Conservation (phyloP, 805 yeast genomes). For the Kuraishia ogatae region DNA sequence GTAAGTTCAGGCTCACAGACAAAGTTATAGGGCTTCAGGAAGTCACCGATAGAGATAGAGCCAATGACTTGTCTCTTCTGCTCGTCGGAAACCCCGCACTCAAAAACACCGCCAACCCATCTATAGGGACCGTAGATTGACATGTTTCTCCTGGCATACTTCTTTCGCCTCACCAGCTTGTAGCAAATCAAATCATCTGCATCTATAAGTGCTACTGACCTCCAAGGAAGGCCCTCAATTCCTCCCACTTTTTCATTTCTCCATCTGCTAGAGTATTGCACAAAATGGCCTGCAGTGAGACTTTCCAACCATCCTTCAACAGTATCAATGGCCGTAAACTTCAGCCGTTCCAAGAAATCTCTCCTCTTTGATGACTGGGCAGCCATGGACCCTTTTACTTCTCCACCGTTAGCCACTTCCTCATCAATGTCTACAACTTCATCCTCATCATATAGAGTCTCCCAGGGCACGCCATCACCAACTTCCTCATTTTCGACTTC, state of each 20-base stretch:
- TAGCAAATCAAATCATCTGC: constrained; percentile 33
- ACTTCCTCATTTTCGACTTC: neutral
- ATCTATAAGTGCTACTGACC: neutral
- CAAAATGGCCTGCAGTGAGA: neutral
- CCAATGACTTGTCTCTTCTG: constrained; percentile 16
- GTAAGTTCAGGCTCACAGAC: constrained; percentile 27
- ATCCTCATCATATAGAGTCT: neutral
- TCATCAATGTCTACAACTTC: neutral
- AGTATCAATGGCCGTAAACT: neutral
- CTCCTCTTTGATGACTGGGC: neutral
- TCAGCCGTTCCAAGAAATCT: constrained; percentile 1
- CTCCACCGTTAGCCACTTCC: neutral
- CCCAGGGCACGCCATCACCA: neutral
- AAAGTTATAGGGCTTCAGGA: constrained; percentile 7
- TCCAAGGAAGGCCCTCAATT: neutral
- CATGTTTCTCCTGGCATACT: constrained; percentile 35
- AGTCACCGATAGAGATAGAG: constrained; percentile 3
- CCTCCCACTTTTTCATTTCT: constrained; percentile 1
- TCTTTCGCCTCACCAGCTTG: constrained; percentile 49
- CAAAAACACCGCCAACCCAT: constrained; percentile 58
- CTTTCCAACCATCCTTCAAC: neutral
- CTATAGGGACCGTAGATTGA: constrained; percentile 45
- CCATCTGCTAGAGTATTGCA: constrained; percentile 2
- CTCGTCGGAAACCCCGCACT: constrained; percentile 30
- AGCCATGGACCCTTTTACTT: neutral